Percentiles rank a stretch among this genome's conserved stretches.
Conservation (phyloP, 2,329 filamentous ascomycete genomes). For the Ascomycota sp. region DNA sequence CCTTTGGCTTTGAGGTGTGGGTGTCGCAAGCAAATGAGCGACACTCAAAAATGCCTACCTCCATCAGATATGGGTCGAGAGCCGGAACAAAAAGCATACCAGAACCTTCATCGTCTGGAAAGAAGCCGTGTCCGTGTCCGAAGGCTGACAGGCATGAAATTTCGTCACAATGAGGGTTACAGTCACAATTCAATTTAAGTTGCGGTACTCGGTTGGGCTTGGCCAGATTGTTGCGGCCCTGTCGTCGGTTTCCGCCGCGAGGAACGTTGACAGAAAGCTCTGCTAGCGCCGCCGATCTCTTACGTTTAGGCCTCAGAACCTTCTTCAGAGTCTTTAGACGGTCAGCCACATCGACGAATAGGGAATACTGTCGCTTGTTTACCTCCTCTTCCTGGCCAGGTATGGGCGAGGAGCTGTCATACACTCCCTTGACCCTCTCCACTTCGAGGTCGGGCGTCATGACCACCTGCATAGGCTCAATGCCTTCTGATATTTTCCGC, state of each 20-base stretch:
- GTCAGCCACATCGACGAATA: slow-evolving; percentile 1
- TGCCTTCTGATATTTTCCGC: slow-evolving; percentile 38
- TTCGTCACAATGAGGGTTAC: slow-evolving; percentile 3
- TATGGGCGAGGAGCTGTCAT: slow-evolving; percentile 33
- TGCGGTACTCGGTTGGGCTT: slow-evolving; percentile 5
- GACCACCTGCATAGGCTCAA: slow-evolving; percentile 44
- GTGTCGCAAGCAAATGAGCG: slow-evolving; percentile 6
- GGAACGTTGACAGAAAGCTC: slow-evolving; percentile 16
- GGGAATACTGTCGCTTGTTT: slow-evolving; percentile 5
- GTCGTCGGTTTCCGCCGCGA: slow-evolving; percentile 7
- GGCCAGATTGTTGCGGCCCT: slow-evolving; percentile 5
- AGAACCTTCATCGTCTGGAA: slow-evolving; percentile 10
- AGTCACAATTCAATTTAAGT: slow-evolving; percentile 4
- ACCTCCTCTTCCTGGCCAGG: slow-evolving; percentile 22
- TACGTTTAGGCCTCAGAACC: slow-evolving; percentile 10
- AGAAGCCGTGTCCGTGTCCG: slow-evolving; percentile 10
- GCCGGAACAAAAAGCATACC: slow-evolving; percentile 5
- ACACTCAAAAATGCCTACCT: slow-evolving; percentile 7
- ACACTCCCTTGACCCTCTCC: slow-evolving; percentile 34
- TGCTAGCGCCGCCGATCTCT: slow-evolving; percentile 11
- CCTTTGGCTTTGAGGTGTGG: slow-evolving; percentile 8
- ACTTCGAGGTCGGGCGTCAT: slow-evolving; percentile 32
- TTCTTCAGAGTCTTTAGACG: slow-evolving; percentile 11
- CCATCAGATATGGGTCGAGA: slow-evolving; percentile 4
- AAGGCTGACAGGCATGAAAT: slow-evolving; percentile 5